Conservation (phyloP, 2,329 filamentous ascomycete species). For the Samsoniella hepiali region DNA sequence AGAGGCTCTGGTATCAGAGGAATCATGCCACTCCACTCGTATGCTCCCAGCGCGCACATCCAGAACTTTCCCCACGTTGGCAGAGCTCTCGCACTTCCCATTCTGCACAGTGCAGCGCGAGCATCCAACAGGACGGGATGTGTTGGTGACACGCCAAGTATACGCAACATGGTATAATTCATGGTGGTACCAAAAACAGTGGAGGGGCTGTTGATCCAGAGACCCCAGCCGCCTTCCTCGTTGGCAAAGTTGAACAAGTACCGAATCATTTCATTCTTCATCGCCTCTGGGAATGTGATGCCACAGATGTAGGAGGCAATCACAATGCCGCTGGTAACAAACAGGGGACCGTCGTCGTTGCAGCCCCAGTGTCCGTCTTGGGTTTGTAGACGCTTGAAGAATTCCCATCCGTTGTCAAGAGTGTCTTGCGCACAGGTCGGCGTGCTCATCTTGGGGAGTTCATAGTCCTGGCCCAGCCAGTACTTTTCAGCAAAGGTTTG, state of each 20-base stretch:
- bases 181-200: slow-evolving; percentile 79
- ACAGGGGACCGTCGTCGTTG: slow-evolving; percentile 91
- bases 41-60: slow-evolving; percentile 73
- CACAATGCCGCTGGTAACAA: slow-evolving; percentile 75
- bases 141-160: slow-evolving; percentile 73
- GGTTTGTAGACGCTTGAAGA: slow-evolving; percentile 80
- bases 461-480: slow-evolving; percentile 66
- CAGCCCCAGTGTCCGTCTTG: slow-evolving; percentile 86
- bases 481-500: slow-evolving; percentile 81
- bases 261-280: slow-evolving; percentile 79
- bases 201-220: slow-evolving; percentile 84
- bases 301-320: slow-evolving; percentile 80
- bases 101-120: slow-evolving; percentile 67
- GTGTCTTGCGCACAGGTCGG: slow-evolving; percentile 69
- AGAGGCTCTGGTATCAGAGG: slow-evolving; percentile 84
- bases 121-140: slow-evolving; percentile 77
- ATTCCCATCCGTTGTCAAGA: slow-evolving; percentile 73
- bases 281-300: slow-evolving; percentile 70
- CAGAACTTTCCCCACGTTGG: slow-evolving; percentile 92
- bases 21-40: slow-evolving; percentile 82
- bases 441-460: slow-evolving; percentile 62
- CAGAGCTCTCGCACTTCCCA: slow-evolving; percentile 73
- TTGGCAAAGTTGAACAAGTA: slow-evolving; percentile 81
- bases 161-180: slow-evolving; percentile 73
- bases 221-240: slow-evolving; percentile 82